Base-by-base conservation (phyloP, 1,139 yeast species). In the Wickerhamomyces sp. region DNA sequence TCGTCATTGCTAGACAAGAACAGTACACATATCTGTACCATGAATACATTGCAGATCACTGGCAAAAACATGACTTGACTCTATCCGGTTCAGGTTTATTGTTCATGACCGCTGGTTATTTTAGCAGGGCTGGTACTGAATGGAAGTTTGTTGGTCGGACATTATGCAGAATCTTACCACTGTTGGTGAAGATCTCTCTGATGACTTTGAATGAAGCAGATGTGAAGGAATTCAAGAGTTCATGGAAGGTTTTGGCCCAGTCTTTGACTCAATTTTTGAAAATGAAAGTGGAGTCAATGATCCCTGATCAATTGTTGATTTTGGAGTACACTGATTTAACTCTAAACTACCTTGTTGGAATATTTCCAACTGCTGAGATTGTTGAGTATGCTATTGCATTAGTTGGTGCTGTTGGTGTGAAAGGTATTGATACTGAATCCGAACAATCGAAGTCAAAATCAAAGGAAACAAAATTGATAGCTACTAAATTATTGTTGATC, bases 131-230 rank as follows among this genome's bases (percentile, higher is more conserved):
- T 18, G 73, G 70, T 39, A 64, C 71, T 2, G 76, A 72, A 46
- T 83, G 90, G 90, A 79, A 71, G 58, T 70, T 81, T 31, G 70
- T 77, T 45, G 81, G 87, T 5, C 72, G 88, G 58, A 77, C 87
- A 0, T 65, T 81, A 42, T 81, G 88, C 54, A 73, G 91, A 48
- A 72, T 79, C 18, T 71, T 79, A 33, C 70, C 79, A 9, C 64
- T 79, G 45, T 59, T 83, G 39, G 59, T 83, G 47, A 74, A 72
- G 52, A 45, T 73, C 8, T 59, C 74, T 2, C 56, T 63, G 6
- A 45, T 58, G 27, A 53, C 69, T 13, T 57, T 64, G 4, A 49
- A 50, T 33, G 46, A 45, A 10, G 45, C 45, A 7, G 59, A 65
- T 29, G 49, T 55, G 2, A 69, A 65, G 37, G 62, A 56, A 14